These are phyloP conservation scores for Saccharum officinarum DNA, from an alignment of 176 grass and related monocot genomes.

Conservation along the genomic window DNA sequence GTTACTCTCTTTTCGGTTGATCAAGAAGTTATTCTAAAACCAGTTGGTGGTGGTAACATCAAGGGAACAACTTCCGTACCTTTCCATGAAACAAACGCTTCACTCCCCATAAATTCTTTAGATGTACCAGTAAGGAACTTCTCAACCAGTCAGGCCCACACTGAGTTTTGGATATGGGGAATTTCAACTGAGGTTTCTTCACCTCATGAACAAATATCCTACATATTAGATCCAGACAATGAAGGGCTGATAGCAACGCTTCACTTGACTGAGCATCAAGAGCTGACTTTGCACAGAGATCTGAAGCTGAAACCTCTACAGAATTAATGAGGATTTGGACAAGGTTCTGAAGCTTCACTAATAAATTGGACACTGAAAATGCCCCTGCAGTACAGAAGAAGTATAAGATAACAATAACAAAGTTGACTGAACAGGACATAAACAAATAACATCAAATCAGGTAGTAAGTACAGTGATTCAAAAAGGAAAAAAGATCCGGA, in stretches of 20 bases:
- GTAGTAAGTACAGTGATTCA: not conserved
- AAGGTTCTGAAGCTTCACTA: constrained; percentile 57
- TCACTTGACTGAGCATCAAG: constrained; percentile 61
- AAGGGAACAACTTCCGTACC: constrained; percentile 22
- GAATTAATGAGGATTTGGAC: constrained; percentile 60
- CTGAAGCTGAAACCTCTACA: constrained; percentile 64
- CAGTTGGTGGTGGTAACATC: constrained; percentile 5
- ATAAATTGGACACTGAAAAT: constrained; percentile 37
- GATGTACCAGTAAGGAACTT: constrained; percentile 54
- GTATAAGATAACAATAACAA: constrained; percentile 14
- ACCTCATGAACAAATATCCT: constrained; percentile 60
- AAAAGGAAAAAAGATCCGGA: not conserved
- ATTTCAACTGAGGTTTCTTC: constrained; percentile 54
- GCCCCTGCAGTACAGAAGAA: constrained; percentile 22
- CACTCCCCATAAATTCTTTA: constrained; percentile 65
- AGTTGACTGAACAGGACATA: not conserved
- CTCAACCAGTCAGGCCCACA: constrained; percentile 37
- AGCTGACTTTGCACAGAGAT: constrained; percentile 46
- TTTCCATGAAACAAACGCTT: constrained; percentile 50
- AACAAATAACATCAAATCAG: constrained; percentile 7
- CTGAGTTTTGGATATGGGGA: constrained; percentile 12
- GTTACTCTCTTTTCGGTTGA: constrained; percentile 21
- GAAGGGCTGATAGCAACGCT: constrained; percentile 52
- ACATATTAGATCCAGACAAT: constrained; percentile 67
- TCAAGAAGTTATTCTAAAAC: constrained; percentile 26